Conservation (phyloP, 345 rosid genomes). For the thale cress (Arabidopsis thaliana) region DNA sequence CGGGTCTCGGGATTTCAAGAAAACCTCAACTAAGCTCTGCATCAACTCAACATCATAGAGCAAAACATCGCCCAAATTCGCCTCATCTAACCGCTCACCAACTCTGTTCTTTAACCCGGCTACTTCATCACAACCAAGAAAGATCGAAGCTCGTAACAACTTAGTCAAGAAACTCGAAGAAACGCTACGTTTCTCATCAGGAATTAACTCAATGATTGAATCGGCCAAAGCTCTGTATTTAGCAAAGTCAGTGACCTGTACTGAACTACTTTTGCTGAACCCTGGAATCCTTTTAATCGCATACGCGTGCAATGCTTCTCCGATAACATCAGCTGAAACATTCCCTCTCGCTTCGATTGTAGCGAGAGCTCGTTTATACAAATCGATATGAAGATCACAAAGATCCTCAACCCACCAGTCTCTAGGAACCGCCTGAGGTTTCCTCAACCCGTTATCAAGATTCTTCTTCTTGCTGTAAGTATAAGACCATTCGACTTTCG, state of each 20-base stretch:
- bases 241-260: constrained; percentile 52
- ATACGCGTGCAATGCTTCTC: constrained; percentile 69
- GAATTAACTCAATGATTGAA: constrained; percentile 63
- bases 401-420: constrained; percentile 94
- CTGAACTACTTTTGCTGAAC: constrained; percentile 55
- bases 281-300: constrained; percentile 68
- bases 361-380: constrained; percentile 59
- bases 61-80: constrained; percentile 56
- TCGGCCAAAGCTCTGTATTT: constrained; percentile 63
- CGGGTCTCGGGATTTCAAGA: constrained; percentile 41
- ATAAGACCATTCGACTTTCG: constrained; percentile 80
- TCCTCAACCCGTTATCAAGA: constrained; percentile 62
- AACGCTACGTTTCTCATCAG: constrained; percentile 55
- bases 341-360: constrained; percentile 58
- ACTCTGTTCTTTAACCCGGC: constrained; percentile 56
- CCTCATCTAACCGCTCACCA: constrained; percentile 62
- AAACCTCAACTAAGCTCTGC: constrained; percentile 60
- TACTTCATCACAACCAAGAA: constrained; percentile 60
- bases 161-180: constrained; percentile 65
- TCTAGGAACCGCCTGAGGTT: constrained; percentile 62
- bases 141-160: constrained; percentile 60
- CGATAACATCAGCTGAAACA: constrained; percentile 58
- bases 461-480: constrained; percentile 69
- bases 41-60: constrained; percentile 64
- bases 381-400: constrained; percentile 69